Evolutionary conservation across 108 stramenopile species (phyloP), one percentile per base, ranked within the genome.

Genomic region (Cyclotella sp.): DNA sequence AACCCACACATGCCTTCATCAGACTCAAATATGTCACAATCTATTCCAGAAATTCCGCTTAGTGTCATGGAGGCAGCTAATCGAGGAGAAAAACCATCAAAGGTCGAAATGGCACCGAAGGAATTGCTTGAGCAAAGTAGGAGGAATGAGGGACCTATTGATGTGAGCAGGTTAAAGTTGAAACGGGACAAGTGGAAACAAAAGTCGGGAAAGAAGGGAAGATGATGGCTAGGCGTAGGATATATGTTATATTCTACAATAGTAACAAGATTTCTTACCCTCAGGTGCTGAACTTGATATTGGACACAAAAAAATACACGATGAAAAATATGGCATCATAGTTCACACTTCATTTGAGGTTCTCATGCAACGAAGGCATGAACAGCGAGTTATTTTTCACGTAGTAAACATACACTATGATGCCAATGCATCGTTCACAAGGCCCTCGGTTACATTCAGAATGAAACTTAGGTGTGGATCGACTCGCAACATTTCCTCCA

Each of bases 61-160:
- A 65, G 62, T 55, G 70, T 62, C 7, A 91, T 91, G 90, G 88
- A 91, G 65, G 88, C 89, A 22, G 91, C 91, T 30, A 92, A 92
- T 77, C 63, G 74, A 54, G 91, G 91, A 28, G 84, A 85, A 51
- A 68, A 68, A 41, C 68, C 62, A 15, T 63, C 22, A 30, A 26
- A 73, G 59, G 63, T 81, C 3, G 64, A 76, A 46, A 76, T 82
- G 81, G 81, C 81, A 22, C 70, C 81, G 26, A 76, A 62, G 43
- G 75, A 72, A 47, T 29, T 75, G 34, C 34, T 61, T 19, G 30
- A 39, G 34, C 29, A 61, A 10, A 61, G 19, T 2, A 69, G 69
- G 51, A 74, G 29, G 54, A 42, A 22, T 26, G 60, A 21, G 4
- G 51, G 40, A 41, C 76, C 81, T 53, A 72, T 82, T 34, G 65